Evolutionary conservation across 495 filamentous ascomycete species (phyloP).

Genomic region (Penicillium antarcticum): DNA sequence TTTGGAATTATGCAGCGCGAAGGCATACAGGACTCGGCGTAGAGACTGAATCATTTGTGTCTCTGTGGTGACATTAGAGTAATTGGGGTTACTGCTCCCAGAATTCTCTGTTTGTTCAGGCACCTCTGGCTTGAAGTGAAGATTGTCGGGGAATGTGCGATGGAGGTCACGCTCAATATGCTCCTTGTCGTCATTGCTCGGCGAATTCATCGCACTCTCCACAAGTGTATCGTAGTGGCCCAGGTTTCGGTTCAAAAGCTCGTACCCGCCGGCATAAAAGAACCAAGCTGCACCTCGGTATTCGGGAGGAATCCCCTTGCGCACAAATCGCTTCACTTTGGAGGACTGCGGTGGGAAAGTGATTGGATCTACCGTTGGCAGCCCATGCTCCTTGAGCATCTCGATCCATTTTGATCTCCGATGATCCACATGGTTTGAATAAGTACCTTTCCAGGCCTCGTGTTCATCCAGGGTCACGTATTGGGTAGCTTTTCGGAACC

Average conservation of each 20-base stretch:
- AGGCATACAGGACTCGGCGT: slow-evolving; percentile 82
- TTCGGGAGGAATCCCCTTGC: slow-evolving; percentile 94
- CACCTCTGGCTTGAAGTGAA: slow-evolving; percentile 78
- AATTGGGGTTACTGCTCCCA: slow-evolving; percentile 29
- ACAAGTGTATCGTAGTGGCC: slow-evolving; percentile 73
- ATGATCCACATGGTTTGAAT: slow-evolving; percentile 64
- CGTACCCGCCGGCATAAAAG: slow-evolving; percentile 89
- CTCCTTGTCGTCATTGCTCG: slow-evolving; percentile 71
- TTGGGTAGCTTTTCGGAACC: slow-evolving; percentile 84
- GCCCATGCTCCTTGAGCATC: slow-evolving; percentile 70
- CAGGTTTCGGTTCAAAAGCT: slow-evolving; percentile 65
- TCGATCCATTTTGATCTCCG: slow-evolving; percentile 78
- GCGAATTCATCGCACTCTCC: slow-evolving; percentile 56
- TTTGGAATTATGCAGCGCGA: slow-evolving; percentile 80
- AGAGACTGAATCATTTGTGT: slow-evolving; percentile 76
- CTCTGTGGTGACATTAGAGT: slow-evolving; percentile 50
- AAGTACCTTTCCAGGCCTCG: slow-evolving; percentile 73
- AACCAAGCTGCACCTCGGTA: slow-evolving; percentile 96
- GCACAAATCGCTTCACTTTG: slow-evolving; percentile 83
- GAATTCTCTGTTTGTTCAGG: slow-evolving; percentile 20
- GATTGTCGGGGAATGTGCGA: slow-evolving; percentile 93
- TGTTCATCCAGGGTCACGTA: slow-evolving; percentile 75
- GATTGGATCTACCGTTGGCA: slow-evolving; percentile 67
- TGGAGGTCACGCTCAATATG: slow-evolving; percentile 94
- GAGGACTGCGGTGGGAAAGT: slow-evolving; percentile 75